Percentiles rank a stretch among this genome's conserved stretches.
These are phyloP conservation scores for Gaeumannomyces tritici DNA, from an alignment of 2,329 filamentous ascomycete species.

Conservation along the genomic window DNA sequence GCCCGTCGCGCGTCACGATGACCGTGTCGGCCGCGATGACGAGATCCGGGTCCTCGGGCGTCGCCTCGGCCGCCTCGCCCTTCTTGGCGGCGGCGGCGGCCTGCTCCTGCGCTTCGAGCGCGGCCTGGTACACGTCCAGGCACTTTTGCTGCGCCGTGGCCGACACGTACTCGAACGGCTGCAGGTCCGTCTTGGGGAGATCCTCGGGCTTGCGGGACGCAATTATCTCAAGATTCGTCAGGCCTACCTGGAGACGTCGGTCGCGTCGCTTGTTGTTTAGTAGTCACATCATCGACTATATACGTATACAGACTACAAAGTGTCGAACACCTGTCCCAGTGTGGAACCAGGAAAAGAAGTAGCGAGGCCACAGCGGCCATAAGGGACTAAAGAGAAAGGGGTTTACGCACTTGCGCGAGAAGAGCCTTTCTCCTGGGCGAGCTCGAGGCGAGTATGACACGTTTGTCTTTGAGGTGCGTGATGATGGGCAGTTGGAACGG, in stretches of 20 bases:
- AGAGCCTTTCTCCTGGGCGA: constrained; percentile 80
- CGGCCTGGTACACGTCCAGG: constrained; percentile 54
- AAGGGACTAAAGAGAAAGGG: not conserved
- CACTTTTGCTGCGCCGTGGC: constrained; percentile 80
- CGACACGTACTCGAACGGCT: constrained; percentile 84
- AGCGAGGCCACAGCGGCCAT: not conserved
- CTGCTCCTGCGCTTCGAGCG: constrained; percentile 26
- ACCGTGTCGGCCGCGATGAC: constrained; percentile 89
- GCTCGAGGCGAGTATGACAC: constrained; percentile 82
- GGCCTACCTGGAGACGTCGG: constrained; percentile 50
- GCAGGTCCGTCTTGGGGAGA: constrained; percentile 63
- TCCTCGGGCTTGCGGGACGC: constrained; percentile 81
- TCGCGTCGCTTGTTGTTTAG: not conserved
- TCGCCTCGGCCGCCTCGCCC: constrained; percentile 17
- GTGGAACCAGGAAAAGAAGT: not conserved
- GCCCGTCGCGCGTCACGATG: constrained; percentile 65
- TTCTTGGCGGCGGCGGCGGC: constrained; percentile 9
- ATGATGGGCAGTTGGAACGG: constrained; percentile 76
- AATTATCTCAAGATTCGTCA: constrained; percentile 72
- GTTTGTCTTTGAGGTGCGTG: constrained; percentile 62
- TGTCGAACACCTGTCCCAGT: too few relatives aligned
- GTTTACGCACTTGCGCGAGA: constrained; percentile 51
- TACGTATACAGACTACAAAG: too few relatives aligned
- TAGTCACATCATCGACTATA: not conserved
- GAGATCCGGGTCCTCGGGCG: constrained; percentile 59